Evolutionary conservation across 768 basidiomycete species (phyloP).

Genomic region (Mycena metata): DNA sequence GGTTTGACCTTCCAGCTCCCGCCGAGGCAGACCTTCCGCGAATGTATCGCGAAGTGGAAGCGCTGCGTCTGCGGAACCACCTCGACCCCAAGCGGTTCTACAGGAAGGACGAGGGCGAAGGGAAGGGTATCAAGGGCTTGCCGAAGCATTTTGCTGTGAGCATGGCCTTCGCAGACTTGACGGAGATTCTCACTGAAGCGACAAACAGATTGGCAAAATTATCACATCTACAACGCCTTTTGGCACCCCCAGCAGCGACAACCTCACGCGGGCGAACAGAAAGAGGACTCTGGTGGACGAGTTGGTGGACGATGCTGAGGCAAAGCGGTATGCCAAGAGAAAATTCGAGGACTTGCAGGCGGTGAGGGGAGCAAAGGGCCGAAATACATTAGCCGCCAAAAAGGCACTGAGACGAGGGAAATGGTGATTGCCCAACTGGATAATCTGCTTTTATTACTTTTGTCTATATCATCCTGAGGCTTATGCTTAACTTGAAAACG

Average conservation of each 20-base stretch:
- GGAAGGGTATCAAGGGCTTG: slow-evolving; percentile 85
- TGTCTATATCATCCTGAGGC: too few relatives aligned
- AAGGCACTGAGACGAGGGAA: slow-evolving; percentile 73
- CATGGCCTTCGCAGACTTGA: slow-evolving; percentile 16
- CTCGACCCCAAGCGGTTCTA: slow-evolving; percentile 95
- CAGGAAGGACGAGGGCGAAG: slow-evolving; percentile 87
- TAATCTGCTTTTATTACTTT: background rate
- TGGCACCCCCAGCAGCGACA: slow-evolving; percentile 76
- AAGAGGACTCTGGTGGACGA: slow-evolving; percentile 92
- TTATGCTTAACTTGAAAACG: too few relatives aligned
- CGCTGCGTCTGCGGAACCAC: slow-evolving; percentile 86
- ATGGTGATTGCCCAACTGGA: slow-evolving; percentile 62
- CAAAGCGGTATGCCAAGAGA: slow-evolving; percentile 89
- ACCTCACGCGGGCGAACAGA: slow-evolving; percentile 75
- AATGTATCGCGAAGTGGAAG: slow-evolving; percentile 88
- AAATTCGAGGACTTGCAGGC: slow-evolving; percentile 87
- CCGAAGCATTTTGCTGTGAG: slow-evolving; percentile 93
- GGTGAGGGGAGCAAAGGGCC: slow-evolving; percentile 76
- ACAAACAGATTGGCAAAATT: slow-evolving; percentile 81
- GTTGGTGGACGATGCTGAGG: slow-evolving; percentile 89
- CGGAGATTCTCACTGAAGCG: background rate
- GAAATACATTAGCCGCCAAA: slow-evolving; percentile 76
- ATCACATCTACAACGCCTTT: slow-evolving; percentile 80
- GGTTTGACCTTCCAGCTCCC: slow-evolving; percentile 92
- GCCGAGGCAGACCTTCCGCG: slow-evolving; percentile 83